Evolutionary conservation across 106 monocot genomes (phyloP).

Genomic region (Iris macrosiphon): DNA sequence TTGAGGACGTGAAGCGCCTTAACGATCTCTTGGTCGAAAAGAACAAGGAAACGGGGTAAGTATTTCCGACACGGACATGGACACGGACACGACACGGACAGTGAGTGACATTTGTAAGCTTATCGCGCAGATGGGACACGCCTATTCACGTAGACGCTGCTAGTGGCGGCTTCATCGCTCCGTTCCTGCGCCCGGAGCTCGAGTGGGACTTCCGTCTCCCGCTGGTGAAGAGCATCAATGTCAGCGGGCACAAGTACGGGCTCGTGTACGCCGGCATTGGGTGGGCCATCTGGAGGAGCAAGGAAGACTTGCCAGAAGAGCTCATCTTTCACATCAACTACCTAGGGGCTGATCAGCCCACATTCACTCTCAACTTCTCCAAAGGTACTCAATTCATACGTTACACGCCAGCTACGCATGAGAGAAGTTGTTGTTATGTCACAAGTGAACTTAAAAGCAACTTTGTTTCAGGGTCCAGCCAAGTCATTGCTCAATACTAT

Average conservation of each 20-base stretch:
- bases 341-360: conserved; percentile 87
- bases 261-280: conserved; percentile 90
- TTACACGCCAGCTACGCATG: not conserved
- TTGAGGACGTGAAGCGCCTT: conserved; percentile 65
- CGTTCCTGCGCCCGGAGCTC: conserved; percentile 83
- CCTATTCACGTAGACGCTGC: conserved; percentile 95
- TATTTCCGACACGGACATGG: too few species aligned
- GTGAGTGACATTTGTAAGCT: too few species aligned
- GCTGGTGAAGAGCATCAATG: conserved; percentile 91
- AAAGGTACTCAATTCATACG: conserved; percentile 45
- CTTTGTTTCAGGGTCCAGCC: conserved; percentile 70
- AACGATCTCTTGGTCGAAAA: conserved; percentile 47
- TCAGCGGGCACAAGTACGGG: conserved; percentile 95
- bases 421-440: too few species aligned
- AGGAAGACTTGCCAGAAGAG: conserved; percentile 87
- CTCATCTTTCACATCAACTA: conserved; percentile 96
- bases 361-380: conserved; percentile 98
- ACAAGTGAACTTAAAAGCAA: too few species aligned
- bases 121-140: conserved; percentile 57
- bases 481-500: conserved; percentile 94
- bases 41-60: conserved; percentile 56
- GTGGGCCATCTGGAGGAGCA: conserved; percentile 91
- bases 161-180: conserved; percentile 90
- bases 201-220: conserved; percentile 95
- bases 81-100: too few species aligned